A percentile compares a stretch with the other conserved stretches of the same genome.
Evolutionary conservation across 1,284 basidiomycete species (phyloP).

Genomic region (Cutaneotrichosporon mucoides): DNA sequence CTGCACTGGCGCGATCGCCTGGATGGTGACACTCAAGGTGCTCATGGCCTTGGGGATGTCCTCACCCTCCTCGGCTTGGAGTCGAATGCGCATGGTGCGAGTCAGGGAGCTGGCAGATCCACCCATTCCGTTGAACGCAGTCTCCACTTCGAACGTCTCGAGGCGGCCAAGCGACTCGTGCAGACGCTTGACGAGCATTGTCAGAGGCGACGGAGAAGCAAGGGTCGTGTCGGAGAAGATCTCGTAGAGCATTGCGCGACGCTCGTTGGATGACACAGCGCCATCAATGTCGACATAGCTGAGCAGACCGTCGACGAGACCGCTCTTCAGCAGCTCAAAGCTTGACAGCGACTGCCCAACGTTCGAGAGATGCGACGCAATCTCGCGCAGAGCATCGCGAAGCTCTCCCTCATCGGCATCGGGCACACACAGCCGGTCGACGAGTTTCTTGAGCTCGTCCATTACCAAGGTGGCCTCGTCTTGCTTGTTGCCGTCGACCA

Average conservation of each 20-base stretch:
- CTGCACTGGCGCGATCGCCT: slow-evolving; percentile 93
- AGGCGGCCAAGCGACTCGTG: slow-evolving; percentile 89
- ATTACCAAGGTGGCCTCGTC: slow-evolving; percentile 64
- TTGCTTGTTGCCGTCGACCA: slow-evolving; percentile 56
- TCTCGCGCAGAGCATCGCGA: slow-evolving; percentile 61
- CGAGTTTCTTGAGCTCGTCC: slow-evolving; percentile 55
- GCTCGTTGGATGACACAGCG: slow-evolving; percentile 47
- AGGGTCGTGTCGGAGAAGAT: slow-evolving; percentile 62
- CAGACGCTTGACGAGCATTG: slow-evolving; percentile 83
- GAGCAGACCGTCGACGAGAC: slow-evolving; percentile 81
- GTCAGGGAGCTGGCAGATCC: slow-evolving; percentile 21
- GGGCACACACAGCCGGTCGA: slow-evolving; percentile 58
- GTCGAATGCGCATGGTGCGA: slow-evolving; percentile 64
- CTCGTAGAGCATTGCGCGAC: slow-evolving; percentile 70
- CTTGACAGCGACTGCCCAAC: slow-evolving; percentile 72
- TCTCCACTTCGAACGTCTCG: slow-evolving; percentile 90
- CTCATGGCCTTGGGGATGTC: slow-evolving; percentile 79
- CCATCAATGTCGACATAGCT: slow-evolving; percentile 70
- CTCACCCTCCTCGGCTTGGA: slow-evolving; percentile 80
- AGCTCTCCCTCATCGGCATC: slow-evolving; percentile 59
- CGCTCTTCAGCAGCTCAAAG: slow-evolving; percentile 92
- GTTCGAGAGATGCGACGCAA: slow-evolving; percentile 76
- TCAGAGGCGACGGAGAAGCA: slow-evolving; percentile 58
- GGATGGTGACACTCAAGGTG: slow-evolving; percentile 89
- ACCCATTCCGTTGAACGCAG: slow-evolving; percentile 54